Evolutionary conservation across 2,329 filamentous ascomycete species (phyloP).

Genomic region (Aphanocladium album): DNA sequence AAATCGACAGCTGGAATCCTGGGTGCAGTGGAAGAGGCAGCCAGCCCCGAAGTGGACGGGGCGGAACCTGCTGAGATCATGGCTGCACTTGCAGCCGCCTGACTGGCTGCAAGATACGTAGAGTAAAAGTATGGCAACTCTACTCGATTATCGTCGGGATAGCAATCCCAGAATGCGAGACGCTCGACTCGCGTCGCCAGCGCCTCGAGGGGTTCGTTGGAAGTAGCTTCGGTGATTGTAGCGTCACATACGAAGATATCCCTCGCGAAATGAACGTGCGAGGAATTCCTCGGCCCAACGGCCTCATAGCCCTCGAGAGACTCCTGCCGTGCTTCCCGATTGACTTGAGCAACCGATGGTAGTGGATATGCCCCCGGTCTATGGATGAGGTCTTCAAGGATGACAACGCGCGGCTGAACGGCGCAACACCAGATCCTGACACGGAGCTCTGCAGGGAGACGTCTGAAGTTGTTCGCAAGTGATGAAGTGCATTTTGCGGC

Average conservation of each 20-base stretch:
- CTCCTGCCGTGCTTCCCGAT: conserved; percentile 30
- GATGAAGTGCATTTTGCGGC: not conserved
- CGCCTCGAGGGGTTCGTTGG: conserved; percentile 27
- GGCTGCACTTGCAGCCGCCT: conserved; percentile 20
- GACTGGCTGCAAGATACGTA: conserved; percentile 29
- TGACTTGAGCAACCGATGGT: conserved; percentile 32
- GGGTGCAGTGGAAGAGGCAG: not conserved
- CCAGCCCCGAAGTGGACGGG: not conserved
- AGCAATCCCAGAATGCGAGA: conserved; percentile 36
- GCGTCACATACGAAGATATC: conserved; percentile 36
- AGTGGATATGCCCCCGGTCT: conserved; percentile 27
- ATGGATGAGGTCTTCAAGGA: conserved; percentile 31
- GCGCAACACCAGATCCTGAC: conserved; percentile 34
- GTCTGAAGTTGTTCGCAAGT: conserved; percentile 21
- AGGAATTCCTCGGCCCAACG: conserved; percentile 25
- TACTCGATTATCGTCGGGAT: conserved; percentile 33
- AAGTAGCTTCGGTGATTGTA: conserved; percentile 29
- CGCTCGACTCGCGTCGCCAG: conserved; percentile 30
- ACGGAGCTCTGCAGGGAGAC: conserved; percentile 32
- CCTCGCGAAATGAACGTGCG: conserved; percentile 31
- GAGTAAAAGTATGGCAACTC: conserved; percentile 30
- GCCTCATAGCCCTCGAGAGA: conserved; percentile 31
- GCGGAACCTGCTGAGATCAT: conserved; percentile 22
- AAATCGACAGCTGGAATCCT: conserved; percentile 25
- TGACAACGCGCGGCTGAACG: conserved; percentile 31